Conservation (phyloP, 305 asterid genomes). For the Fraxinus floribunda region DNA sequence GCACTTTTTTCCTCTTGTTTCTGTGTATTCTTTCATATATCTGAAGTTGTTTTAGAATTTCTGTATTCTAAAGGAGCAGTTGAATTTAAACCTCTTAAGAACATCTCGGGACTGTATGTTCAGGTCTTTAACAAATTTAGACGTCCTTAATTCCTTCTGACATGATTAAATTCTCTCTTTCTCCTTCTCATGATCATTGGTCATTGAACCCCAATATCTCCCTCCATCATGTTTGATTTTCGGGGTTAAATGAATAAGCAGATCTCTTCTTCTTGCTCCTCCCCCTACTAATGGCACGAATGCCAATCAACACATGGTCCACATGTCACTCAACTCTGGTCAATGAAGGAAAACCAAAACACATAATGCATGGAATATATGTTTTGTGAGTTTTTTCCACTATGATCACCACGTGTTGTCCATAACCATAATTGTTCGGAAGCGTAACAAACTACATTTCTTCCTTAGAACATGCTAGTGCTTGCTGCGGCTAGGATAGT, state of each 20-base stretch:
- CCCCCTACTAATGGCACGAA: background rate
- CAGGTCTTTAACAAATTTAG: background rate
- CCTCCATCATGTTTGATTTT: background rate
- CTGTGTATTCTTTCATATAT: slow-evolving; percentile 15
- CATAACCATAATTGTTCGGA: background rate
- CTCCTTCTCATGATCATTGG: background rate
- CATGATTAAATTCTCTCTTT: background rate
- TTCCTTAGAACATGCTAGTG: background rate
- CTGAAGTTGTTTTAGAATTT: slow-evolving; percentile 10
- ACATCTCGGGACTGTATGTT: background rate
- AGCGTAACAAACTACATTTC: slow-evolving; percentile 8
- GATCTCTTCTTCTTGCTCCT: background rate
- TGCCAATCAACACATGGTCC: background rate
- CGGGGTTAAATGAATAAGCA: background rate
- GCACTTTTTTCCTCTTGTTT: slow-evolving; percentile 25
- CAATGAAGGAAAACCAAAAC: slow-evolving; percentile 4
- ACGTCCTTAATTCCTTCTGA: background rate
- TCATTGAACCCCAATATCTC: background rate
- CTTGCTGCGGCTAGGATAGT: background rate
- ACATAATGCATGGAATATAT: background rate
- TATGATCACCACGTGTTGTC: background rate
- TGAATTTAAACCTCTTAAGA: slow-evolving; percentile 6
- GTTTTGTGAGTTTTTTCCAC: background rate
- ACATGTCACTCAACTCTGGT: slow-evolving; percentile 7
- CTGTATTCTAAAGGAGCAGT: slow-evolving; percentile 4